phyloP scores from a whole-genome alignment of 2,329 filamentous ascomycete genomes.

The Neonectria sp. region DNA sequence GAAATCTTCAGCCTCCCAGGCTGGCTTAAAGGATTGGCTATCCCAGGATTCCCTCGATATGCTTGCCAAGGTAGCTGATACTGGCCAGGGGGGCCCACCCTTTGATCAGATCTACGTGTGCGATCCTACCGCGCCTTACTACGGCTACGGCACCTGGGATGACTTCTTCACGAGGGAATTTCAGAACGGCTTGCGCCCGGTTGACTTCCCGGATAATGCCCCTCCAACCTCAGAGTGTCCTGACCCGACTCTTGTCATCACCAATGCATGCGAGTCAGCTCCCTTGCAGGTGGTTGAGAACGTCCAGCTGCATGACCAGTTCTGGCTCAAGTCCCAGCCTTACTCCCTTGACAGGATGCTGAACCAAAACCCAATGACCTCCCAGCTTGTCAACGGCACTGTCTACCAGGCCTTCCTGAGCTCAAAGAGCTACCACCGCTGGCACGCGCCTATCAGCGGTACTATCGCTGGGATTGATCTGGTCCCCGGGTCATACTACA shows the following conservation, averaged over 20 bases:
- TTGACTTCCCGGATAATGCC: constrained; percentile 72
- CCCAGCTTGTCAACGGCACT: constrained; percentile 73
- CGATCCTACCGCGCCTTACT: constrained; percentile 66
- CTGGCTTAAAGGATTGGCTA: too few species aligned
- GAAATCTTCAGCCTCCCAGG: too few species aligned
- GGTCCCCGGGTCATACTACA: constrained; percentile 77
- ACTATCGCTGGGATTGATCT: constrained; percentile 72
- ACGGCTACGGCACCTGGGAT: constrained; percentile 79
- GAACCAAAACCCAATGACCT: constrained; percentile 65
- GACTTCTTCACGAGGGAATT: constrained; percentile 49
- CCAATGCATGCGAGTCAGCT: constrained; percentile 76
- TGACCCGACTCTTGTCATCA: constrained; percentile 64
- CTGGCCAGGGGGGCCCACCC: too few species aligned
- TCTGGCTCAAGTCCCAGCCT: constrained; percentile 79
- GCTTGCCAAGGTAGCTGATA: too few species aligned
- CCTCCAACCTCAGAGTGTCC: constrained; percentile 52
- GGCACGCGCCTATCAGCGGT: constrained; percentile 79
- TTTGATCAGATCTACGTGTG: constrained; percentile 70
- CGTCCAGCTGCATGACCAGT: constrained; percentile 70
- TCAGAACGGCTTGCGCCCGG: constrained; percentile 44
- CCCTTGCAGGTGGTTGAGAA: constrained; percentile 65
- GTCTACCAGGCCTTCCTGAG: constrained; percentile 81
- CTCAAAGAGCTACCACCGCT: constrained; percentile 78
- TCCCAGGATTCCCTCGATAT: too few species aligned
- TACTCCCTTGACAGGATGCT: constrained; percentile 78